Evolutionary conservation across 2,329 filamentous ascomycete genomes (phyloP), one percentile per base, ranked within the genome.

Genomic region (Stachybotrys elegans): DNA sequence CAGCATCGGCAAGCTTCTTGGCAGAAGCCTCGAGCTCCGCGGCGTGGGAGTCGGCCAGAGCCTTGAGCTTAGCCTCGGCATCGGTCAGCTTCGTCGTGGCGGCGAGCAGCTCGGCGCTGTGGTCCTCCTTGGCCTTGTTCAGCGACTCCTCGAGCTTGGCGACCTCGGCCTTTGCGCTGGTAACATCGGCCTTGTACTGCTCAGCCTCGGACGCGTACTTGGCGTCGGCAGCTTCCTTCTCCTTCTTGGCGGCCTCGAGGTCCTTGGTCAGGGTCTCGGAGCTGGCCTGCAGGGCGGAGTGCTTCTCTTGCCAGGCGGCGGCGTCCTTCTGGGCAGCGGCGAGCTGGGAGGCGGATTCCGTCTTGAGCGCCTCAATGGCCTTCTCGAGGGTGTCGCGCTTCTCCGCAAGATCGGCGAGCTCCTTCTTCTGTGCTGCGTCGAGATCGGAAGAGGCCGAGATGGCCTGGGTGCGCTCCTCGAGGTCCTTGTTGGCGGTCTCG

Each of bases 331-430:
- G 52, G 25, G 61, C 51, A 17, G 60, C 49, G 5, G 52, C 51
- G n/a, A 62, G 43, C 38, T 64, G 59, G 22, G 57, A 53, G 17
- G 61, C 60, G 13, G 64, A 57, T 36, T 63, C 52, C 37, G 54
- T 59, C 53, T 61, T 60, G 5, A 60, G 45, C 36, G 52, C 48
- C 19, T 57, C 54, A 43, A 57, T 50, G 5, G 53, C 50, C 48
- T 58, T 50, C 42, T 66, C 55, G 9, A 65, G 54, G 20, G 57
- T 52, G 27, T 54, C 46, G 27, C 59, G 55, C 50, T 64, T 66
- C 44, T 61, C 58, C 44, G 60, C 45, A 6, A 57, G 55, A 12
- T 61, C 60, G 25, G 57, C 57, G 25, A 64, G 46, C 25, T 63
- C 55, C 48, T 58, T 56, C 51, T 61, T 62, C 44, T 57, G 57